Base-by-base conservation (phyloP, 768 basidiomycete genomes). In the Boletellus sp. region DNA sequence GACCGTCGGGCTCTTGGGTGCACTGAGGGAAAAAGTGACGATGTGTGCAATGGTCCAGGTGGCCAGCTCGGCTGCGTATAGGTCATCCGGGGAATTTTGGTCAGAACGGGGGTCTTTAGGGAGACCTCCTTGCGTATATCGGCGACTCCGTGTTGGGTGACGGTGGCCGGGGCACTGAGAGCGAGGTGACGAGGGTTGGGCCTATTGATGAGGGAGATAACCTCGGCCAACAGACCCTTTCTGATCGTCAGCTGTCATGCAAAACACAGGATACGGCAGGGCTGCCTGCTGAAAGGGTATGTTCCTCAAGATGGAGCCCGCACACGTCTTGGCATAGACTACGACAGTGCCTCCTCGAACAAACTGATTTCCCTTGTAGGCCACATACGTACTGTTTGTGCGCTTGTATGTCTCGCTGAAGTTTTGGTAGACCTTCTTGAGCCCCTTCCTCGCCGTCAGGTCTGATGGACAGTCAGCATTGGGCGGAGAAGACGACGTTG, bases 271-370 rank as follows among this genome's bases (percentile, higher is more conserved):
- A 26, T n/a, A 31, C 2, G 11, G 20, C 6, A 22, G 32, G 46
- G 61, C 13, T 50, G 82, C 81, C 73, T 71, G 72, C 26, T 75
- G 70, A 55, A 82, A 76, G 15, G 86, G 68, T 51, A 79, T 78
- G 63, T 84, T 77, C 16, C 85, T 71, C 48, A 85, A 63, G 33
- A 85, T 69, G 3, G 79, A 72, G 60, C 85, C 84, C 0, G 71
- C 73, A 28, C 74, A 83, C 79, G 85, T 81, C 57, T 80, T 81
- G 15, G 82, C 76, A 54, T 78, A 84, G 42, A 87, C 79, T 8
- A 77, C 79, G 8, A 83, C 71, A 38, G 85, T 77, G 0, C 77
- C 82, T 1, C 81, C 83, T 42, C 68, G 64, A 16, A 85, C 67
- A 49, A 73, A 74, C 32, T 77, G 72, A 60, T 79, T 78, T 1